Conservation (phyloP, 2,329 filamentous ascomycete genomes). For the Apiospora phragmitis region DNA sequence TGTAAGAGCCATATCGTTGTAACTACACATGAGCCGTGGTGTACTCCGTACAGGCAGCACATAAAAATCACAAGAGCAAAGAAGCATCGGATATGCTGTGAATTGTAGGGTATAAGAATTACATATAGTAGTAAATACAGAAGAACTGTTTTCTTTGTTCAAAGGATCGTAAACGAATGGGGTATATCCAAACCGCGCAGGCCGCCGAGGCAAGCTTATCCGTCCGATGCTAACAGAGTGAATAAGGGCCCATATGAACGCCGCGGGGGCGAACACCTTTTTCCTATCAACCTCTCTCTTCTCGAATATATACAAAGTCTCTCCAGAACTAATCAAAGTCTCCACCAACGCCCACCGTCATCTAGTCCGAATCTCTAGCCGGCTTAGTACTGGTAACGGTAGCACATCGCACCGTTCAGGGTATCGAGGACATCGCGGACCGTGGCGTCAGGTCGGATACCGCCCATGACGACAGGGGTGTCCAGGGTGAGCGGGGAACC, state of each 20-base stretch:
- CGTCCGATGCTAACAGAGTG: conserved; percentile 9
- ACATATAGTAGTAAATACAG: background rate
- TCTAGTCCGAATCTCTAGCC: background rate
- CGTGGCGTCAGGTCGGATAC: conserved; percentile 11
- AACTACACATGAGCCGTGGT: background rate
- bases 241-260: background rate
- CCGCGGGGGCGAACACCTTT: background rate
- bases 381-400: conserved; percentile 14
- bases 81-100: background rate
- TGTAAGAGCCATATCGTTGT: background rate
- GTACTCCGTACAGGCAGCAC: background rate
- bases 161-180: conserved; percentile 7
- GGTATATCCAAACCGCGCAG: conserved; percentile 6
- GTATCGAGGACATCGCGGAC: conserved; percentile 13
- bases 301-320: background rate
- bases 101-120: conserved; percentile 2
- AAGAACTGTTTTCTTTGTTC: background rate
- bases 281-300: background rate
- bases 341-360: background rate
- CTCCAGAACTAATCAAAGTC: background rate
- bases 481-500: conserved; percentile 10
- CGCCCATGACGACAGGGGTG: conserved; percentile 12
- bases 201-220: conserved; percentile 7
- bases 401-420: conserved; percentile 13
- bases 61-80: too few relatives aligned